These are phyloP conservation scores for Micractinium conductrix DNA, from an alignment of 139 green algal species.

Conservation along the genomic window DNA sequence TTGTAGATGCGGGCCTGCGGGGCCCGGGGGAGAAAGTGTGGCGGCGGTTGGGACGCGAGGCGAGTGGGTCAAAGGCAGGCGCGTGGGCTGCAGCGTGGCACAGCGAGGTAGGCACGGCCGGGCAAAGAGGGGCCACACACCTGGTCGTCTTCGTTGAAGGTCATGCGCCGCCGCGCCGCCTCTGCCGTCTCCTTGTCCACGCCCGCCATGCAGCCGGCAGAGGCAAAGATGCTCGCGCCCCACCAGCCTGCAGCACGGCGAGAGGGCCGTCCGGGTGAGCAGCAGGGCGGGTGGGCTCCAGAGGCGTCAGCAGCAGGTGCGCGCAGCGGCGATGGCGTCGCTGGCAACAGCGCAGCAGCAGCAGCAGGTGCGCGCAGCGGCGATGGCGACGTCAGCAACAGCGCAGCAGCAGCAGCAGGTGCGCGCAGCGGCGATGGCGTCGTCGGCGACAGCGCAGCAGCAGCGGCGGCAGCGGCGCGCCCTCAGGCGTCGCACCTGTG, in stretches of 20 bases:
- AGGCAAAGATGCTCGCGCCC: conserved; percentile 73
- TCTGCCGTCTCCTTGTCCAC: conserved; percentile 50
- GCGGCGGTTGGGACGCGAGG: not conserved
- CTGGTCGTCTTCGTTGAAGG: conserved; percentile 80
- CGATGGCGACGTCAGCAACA: no score
- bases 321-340: no score
- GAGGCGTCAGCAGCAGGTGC: no score
- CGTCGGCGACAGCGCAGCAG: no score
- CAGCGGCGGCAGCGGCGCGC: no score
- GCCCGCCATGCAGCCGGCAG: conserved; percentile 65
- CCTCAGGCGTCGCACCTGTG: conserved; percentile 28
- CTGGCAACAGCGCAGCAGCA: no score
- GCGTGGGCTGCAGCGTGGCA: not conserved
- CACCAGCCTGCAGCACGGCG: conserved; percentile 69
- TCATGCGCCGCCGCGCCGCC: conserved; percentile 32
- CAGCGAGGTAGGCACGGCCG: not conserved
- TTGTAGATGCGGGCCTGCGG: conserved; percentile 50
- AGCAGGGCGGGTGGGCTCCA: no score
- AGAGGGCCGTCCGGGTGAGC: no score
- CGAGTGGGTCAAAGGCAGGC: not conserved
- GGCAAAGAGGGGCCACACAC: not conserved
- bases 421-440: no score
- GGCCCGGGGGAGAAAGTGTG: not conserved
- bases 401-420: no score
- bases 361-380: no score